A percentile compares a stretch with the other conserved stretches of the same genome.
phyloP scores from a whole-genome alignment of 805 yeast genomes.

The Pichia deserticola region DNA sequence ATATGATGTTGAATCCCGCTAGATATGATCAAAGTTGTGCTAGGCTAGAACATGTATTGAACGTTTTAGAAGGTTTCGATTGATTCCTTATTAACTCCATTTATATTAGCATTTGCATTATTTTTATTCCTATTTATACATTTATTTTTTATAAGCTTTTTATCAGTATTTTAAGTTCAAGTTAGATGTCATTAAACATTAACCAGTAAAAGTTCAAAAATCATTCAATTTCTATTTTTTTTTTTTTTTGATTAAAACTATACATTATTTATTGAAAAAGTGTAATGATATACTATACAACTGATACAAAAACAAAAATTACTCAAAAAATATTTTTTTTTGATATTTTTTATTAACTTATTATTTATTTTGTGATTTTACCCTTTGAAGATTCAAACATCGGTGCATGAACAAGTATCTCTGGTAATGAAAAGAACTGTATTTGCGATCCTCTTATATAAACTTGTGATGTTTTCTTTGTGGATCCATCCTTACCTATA shows the following conservation, averaged over 20 bases:
- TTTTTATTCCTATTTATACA: neutral
- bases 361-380: too few relatives aligned
- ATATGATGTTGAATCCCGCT: constrained; percentile 79
- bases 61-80: constrained; percentile 77
- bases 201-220: too few relatives aligned
- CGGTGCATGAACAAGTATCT: constrained; percentile 81
- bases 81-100: neutral
- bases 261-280: too few relatives aligned
- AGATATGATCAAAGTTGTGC: constrained; percentile 74
- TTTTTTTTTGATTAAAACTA: too few relatives aligned
- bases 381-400: constrained; percentile 48
- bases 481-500: constrained; percentile 69
- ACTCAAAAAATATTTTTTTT: too few relatives aligned
- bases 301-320: too few relatives aligned
- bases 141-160: neutral
- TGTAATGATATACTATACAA: too few relatives aligned
- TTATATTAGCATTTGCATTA: too few relatives aligned
- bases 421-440: constrained; percentile 80
- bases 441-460: constrained; percentile 90
- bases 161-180: too few relatives aligned
- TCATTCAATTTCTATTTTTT: too few relatives aligned
- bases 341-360: too few relatives aligned
- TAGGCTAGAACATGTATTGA: constrained; percentile 72
- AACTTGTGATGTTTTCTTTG: constrained; percentile 72
- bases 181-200: too few relatives aligned